Base-by-base conservation (phyloP, 1,139 yeast species). In the Zygosaccharomyces sapae region DNA sequence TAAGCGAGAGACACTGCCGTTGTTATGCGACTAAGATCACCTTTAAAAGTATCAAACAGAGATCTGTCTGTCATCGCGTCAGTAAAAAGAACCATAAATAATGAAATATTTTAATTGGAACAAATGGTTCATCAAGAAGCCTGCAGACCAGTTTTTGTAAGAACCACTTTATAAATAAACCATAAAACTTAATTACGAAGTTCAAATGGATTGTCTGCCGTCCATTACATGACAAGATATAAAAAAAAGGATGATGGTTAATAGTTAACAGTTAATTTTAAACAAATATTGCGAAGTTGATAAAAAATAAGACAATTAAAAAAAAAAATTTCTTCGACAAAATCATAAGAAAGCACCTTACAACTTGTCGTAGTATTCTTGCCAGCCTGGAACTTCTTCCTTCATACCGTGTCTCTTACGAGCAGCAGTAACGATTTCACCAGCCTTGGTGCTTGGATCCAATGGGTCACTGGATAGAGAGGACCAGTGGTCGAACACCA, bases 401-500 rank as follows among this genome's bases (percentile, higher is more conserved):
- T 92, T 92, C 82, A 87, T 73, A 83, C 97, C 97, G 75, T 85
- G 88, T 79, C 97, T 87, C 81, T 83, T 85, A 83, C 99, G 89
- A 76, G 94, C 83, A 62, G 77, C 94, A 63, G 71, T 67, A 69
- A 87, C 97, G 73, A 92, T 87, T 65, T 76, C 77, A 86, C 97
- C 97, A 68, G 97, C 94, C 83, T 90, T 92, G 70, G 96, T 69
- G 70, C 83, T 66, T 71, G 90, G 83, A 77, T 92, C 97, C 66
- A 86, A 77, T 72, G 95, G 95, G 75, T 88, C 94, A 76, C 97
- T 96, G 65, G 72, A 70, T 80, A 92, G 79, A 68, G 86, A 75
- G 62, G 88, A 80, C 97, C 97, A 92, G 76, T 92, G 98, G 75
- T 90, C 97, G 77, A 92, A 92, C 76, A 92, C 92, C 95, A 92